These are phyloP conservation scores for Delonix regia DNA, from an alignment of 306 rosid species.

Conservation along the genomic window DNA sequence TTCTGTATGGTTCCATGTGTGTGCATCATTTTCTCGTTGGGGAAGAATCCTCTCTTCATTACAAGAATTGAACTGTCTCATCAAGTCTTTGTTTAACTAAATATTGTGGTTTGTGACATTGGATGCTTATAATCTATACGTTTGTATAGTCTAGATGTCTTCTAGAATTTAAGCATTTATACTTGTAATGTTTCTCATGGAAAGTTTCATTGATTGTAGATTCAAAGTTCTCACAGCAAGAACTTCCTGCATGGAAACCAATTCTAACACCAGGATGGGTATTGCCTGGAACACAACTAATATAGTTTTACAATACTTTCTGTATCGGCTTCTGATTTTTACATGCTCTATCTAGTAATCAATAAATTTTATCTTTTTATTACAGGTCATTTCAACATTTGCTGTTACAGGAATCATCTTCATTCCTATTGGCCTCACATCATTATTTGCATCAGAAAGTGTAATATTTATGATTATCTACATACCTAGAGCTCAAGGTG, in stretches of 20 bases:
- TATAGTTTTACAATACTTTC: not conserved
- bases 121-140: not conserved
- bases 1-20: not conserved
- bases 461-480: constrained; percentile 42
- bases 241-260: constrained; percentile 95
- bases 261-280: constrained; percentile 91
- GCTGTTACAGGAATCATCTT: constrained; percentile 62
- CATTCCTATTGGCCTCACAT: constrained; percentile 73
- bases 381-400: constrained; percentile 71
- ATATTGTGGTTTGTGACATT: not conserved
- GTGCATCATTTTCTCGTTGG: not conserved
- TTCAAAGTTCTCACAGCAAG: constrained; percentile 87
- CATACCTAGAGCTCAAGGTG: not conserved
- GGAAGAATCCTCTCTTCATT: not conserved
- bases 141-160: not conserved
- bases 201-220: constrained; percentile 50
- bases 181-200: constrained; percentile 17
- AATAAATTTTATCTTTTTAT: constrained; percentile 1
- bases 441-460: constrained; percentile 71
- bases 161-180: not conserved
- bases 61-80: constrained; percentile 1
- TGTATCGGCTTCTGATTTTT: not conserved
- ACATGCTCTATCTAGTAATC: not conserved
- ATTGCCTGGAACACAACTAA: constrained; percentile 21
- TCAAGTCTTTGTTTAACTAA: not conserved